Evolutionary conservation across 176 grass and related monocot species (phyloP).

Genomic region (Bromus sterilis): DNA sequence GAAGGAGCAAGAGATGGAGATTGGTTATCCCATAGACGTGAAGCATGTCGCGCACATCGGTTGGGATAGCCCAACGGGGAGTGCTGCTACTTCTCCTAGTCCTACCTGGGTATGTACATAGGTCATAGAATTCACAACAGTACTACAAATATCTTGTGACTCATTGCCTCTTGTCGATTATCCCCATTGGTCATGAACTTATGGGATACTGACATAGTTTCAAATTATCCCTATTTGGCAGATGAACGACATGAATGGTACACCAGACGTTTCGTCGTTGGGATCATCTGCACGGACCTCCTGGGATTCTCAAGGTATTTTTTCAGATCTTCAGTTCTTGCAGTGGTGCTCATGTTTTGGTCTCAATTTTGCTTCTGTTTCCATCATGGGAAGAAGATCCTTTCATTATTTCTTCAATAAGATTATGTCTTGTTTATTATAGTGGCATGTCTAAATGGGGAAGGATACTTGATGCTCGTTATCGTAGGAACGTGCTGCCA

Average conservation of each 20-base stretch:
- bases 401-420: background rate
- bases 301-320: constrained; percentile 75
- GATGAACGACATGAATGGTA: constrained; percentile 52
- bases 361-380: constrained; percentile 4
- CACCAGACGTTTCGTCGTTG: constrained; percentile 29
- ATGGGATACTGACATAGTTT: background rate
- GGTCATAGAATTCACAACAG: background rate
- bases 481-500: constrained; percentile 1
- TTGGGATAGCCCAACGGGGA: constrained; percentile 57
- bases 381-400: constrained; percentile 8
- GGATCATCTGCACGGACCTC: constrained; percentile 43
- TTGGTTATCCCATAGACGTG: constrained; percentile 55
- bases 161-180: background rate
- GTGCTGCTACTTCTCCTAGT: constrained; percentile 18
- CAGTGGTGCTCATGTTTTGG: constrained; percentile 7
- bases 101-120: constrained; percentile 56
- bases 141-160: background rate
- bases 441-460: background rate
- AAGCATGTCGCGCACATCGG: constrained; percentile 77
- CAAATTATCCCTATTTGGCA: constrained; percentile 4
- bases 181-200: background rate
- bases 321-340: constrained; percentile 1
- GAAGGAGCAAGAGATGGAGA: constrained; percentile 68
- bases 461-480: background rate
- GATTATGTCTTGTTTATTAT: background rate